Evolutionary conservation across 2,329 filamentous ascomycete species (phyloP), one percentile per base, ranked within the genome.

Genomic region (Ophiocordyceps australis): DNA sequence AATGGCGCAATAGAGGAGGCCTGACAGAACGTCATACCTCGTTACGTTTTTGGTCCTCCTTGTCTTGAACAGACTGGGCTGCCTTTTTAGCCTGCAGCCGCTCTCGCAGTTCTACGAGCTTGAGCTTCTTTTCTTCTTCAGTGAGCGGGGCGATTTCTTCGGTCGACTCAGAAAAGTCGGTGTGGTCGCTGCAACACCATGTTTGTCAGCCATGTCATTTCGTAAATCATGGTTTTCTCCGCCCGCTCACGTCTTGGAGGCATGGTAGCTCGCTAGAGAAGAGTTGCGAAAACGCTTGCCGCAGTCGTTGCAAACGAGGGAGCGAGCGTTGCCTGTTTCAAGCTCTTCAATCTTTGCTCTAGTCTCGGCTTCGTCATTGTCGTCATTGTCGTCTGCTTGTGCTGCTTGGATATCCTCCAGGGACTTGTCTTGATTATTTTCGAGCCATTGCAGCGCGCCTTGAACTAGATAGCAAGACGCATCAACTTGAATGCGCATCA

Each of bases 301-400:
- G 45, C 89, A 98, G 29, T 94, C 86, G 36, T 93, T 89, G 64
- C 89, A 98, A 26, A 91, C 65, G 28, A 95, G 69, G 25, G 82
- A 92, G 42, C 72, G 68, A 29, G 68, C 59, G 40, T 75, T 70
- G 31, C 76, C 80, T 2, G 68, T 67, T 39, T 78, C 62, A 3
- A 85, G 57, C n/a, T 69, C 64, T 5, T 72, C 65, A 9, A 69
- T 65, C 38, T 76, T 59, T 18, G 63, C 59, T 24, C 57, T 54
- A 5, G 57, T 58, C 10, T 34, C 60, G 3, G 59, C 61, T 7
- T 67, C 60, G 3, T 57, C 53, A 4, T 63, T 53, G 16, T 59
- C 62, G 4, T 48, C 50, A 2, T 48, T 46, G 14, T 49, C 45
- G 10, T 38, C 40, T 7, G 43, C 42, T 16, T 43, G 38, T 5